Conservation (phyloP, 73 alveolate genomes). For the Blepharisma japonicum region DNA sequence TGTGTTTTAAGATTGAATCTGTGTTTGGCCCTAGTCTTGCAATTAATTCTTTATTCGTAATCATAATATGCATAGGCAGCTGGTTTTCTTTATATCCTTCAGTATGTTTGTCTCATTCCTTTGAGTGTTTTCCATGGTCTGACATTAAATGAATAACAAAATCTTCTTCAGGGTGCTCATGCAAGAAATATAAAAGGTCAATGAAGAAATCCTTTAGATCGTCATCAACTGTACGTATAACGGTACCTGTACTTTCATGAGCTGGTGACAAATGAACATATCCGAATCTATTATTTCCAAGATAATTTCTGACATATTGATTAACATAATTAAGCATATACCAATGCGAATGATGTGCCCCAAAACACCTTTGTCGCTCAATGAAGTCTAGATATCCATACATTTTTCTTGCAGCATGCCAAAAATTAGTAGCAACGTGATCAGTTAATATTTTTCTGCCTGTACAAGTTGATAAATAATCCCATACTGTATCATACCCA, state of each 20-base stretch:
- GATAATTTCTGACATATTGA: neutral
- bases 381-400: neutral
- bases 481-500: constrained; percentile 18
- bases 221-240: neutral
- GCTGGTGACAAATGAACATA: constrained; percentile 12
- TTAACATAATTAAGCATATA: neutral
- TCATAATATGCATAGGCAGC: neutral
- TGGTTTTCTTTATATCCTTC: constrained; percentile 22
- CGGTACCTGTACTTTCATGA: constrained; percentile 16
- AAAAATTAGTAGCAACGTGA: neutral
- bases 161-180: constrained; percentile 9
- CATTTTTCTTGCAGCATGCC: constrained; percentile 25
- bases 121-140: constrained; percentile 17
- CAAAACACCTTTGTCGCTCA: constrained; percentile 9
- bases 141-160: neutral
- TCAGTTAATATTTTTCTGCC: constrained; percentile 21
- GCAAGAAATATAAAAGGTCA: neutral
- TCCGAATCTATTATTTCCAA: neutral
- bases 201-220: neutral
- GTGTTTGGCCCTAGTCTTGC: neutral
- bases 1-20: neutral
- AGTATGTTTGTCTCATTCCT: constrained; percentile 1
- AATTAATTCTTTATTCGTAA: neutral
- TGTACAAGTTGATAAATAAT: neutral
- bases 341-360: neutral